Conservation (phyloP, 2,329 filamentous ascomycete species). For the Sporothrix inflata region DNA sequence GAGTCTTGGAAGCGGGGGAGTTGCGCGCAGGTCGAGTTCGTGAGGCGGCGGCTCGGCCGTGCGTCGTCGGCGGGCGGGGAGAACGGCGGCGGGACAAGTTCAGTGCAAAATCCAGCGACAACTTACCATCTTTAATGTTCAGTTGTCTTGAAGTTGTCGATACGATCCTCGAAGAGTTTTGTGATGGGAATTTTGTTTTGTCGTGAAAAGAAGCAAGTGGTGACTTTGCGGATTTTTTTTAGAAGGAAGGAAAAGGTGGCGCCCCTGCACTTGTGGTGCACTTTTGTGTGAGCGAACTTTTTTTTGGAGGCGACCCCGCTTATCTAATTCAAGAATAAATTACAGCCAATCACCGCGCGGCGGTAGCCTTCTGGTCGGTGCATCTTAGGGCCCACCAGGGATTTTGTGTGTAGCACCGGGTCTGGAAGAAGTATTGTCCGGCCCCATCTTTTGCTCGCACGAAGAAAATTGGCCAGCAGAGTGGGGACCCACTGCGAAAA, state of each 20-base stretch:
- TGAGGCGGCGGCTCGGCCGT: not conserved
- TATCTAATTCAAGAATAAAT: slow-evolving; percentile 16
- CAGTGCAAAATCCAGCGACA: not conserved
- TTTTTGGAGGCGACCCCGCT: slow-evolving; percentile 23
- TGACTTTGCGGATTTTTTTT: slow-evolving; percentile 24
- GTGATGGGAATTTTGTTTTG: slow-evolving; percentile 35
- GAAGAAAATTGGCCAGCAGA: slow-evolving; percentile 27
- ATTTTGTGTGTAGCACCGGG: slow-evolving; percentile 28
- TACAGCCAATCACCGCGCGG: slow-evolving; percentile 9
- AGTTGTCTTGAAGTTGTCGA: slow-evolving; percentile 58
- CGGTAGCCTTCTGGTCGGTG: slow-evolving; percentile 9
- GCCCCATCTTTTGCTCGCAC: slow-evolving; percentile 28
- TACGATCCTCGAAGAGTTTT: slow-evolving; percentile 69
- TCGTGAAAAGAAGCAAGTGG: slow-evolving; percentile 23
- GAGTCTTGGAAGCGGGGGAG: not conserved
- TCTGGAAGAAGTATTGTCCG: slow-evolving; percentile 30
- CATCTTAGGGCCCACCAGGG: slow-evolving; percentile 33
- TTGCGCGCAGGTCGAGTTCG: not conserved
- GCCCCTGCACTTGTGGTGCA: slow-evolving; percentile 8
- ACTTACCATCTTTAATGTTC: slow-evolving; percentile 63
- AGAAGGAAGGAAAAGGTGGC: slow-evolving; percentile 22
- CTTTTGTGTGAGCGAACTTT: slow-evolving; percentile 31
- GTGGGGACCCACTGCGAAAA: slow-evolving; percentile 7
- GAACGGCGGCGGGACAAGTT: not conserved
- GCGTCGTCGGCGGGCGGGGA: not conserved